Evolutionary conservation across 441 rosid species (phyloP).

Genomic region (Mallotus japonicus): DNA sequence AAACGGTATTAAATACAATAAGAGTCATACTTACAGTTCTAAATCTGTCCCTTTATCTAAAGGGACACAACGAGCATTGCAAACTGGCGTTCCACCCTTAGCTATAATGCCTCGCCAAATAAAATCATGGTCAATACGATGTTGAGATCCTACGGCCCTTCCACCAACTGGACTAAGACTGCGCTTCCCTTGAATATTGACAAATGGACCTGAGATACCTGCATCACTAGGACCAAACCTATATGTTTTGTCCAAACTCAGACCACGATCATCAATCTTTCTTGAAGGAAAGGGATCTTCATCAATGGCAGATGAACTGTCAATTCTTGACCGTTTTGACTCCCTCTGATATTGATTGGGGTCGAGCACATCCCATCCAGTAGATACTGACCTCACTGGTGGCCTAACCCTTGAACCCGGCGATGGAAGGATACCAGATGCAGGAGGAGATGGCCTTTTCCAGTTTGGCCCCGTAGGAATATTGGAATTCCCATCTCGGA

Average conservation of each 20-base stretch:
- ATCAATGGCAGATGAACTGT: conserved; percentile 42
- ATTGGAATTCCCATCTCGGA: conserved; percentile 37
- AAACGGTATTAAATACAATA: neutral
- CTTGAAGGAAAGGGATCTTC: conserved; percentile 49
- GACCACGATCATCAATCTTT: conserved; percentile 50
- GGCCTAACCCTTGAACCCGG: conserved; percentile 59
- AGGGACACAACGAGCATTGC: conserved; percentile 69
- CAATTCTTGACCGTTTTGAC: conserved; percentile 70
- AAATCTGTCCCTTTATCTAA: conserved; percentile 49
- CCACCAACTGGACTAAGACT: conserved; percentile 48
- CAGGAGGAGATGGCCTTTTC: conserved; percentile 70
- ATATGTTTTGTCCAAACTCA: conserved; percentile 42
- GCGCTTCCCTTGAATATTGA: conserved; percentile 40
- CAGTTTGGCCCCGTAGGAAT: conserved; percentile 43
- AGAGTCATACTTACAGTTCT: conserved; percentile 55
- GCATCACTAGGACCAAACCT: conserved; percentile 46
- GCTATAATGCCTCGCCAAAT: conserved; percentile 81
- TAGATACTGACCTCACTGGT: conserved; percentile 49
- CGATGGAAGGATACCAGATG: conserved; percentile 57
- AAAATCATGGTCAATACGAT: conserved; percentile 45
- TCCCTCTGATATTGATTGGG: conserved; percentile 56
- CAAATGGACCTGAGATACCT: conserved; percentile 35
- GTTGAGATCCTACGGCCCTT: conserved; percentile 36
- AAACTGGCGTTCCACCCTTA: conserved; percentile 78
- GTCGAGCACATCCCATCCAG: conserved; percentile 83